These are phyloP conservation scores for Crucibulum laeve DNA, from an alignment of 768 basidiomycete species.

Conservation along the genomic window DNA sequence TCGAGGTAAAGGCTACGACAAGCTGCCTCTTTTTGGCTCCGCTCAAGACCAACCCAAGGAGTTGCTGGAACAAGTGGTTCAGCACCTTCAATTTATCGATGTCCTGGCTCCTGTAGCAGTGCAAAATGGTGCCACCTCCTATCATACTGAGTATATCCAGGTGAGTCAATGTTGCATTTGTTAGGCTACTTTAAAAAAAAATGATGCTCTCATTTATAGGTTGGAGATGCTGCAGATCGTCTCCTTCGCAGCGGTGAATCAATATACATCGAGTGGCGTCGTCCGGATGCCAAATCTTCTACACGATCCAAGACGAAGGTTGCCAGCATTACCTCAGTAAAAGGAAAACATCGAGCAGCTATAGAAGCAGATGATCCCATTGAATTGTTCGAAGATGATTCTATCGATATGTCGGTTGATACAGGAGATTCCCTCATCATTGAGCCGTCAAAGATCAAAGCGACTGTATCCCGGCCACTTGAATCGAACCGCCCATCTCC, in stretches of 20 bases:
- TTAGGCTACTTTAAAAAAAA: background rate
- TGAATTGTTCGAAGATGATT: slow-evolving; percentile 25
- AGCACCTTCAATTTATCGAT: slow-evolving; percentile 46
- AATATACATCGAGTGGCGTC: slow-evolving; percentile 7
- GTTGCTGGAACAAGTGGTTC: slow-evolving; percentile 63
- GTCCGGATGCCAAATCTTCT: background rate
- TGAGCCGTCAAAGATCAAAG: slow-evolving; percentile 5
- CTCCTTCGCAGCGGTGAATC: slow-evolving; percentile 1
- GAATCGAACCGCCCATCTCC: background rate
- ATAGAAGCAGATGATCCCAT: slow-evolving; percentile 27
- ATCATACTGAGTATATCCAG: slow-evolving; percentile 47
- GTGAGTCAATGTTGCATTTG: slow-evolving; percentile 26
- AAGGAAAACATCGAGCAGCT: slow-evolving; percentile 19
- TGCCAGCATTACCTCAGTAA: slow-evolving; percentile 1
- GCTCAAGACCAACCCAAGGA: slow-evolving; percentile 45
- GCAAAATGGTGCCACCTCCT: slow-evolving; percentile 40
- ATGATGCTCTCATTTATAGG: background rate
- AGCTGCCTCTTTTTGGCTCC: slow-evolving; percentile 47
- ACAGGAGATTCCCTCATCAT: slow-evolving; percentile 1
- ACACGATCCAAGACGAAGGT: slow-evolving; percentile 5
- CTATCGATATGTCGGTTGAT: slow-evolving; percentile 11
- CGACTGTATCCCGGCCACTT: background rate
- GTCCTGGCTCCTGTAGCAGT: slow-evolving; percentile 45
- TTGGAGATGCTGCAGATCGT: background rate
- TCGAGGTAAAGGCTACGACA: slow-evolving; percentile 42